Conservation (phyloP, 805 yeast genomes). For the Hanseniaspora singularis region DNA sequence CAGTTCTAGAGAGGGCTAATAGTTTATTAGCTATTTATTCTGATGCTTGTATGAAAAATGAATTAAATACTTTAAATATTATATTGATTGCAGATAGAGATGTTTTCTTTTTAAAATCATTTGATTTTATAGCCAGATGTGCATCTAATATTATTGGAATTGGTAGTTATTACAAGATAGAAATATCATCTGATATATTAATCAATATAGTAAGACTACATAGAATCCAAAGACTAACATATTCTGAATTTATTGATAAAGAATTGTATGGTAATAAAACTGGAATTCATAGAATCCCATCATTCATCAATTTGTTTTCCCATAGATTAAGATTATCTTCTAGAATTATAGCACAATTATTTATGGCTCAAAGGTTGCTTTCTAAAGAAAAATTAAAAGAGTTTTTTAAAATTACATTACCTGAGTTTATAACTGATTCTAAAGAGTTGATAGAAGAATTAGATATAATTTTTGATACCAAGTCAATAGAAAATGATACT, state of each 20-base stretch:
- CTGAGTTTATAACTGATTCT: neutral
- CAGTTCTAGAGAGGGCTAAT: neutral
- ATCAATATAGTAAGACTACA: neutral
- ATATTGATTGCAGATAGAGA: neutral
- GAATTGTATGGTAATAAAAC: neutral
- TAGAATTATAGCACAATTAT: slow-evolving; percentile 10
- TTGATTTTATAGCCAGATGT: slow-evolving; percentile 3
- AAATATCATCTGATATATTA: neutral
- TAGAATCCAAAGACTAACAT: neutral
- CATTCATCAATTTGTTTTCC: slow-evolving; percentile 6
- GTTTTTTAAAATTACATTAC: neutral
- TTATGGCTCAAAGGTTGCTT: slow-evolving; percentile 5
- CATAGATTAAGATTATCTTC: slow-evolving; percentile 4
- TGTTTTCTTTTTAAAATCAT: neutral
- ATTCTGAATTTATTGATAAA: neutral
- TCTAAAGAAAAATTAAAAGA: slow-evolving; percentile 1
- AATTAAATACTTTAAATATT: slow-evolving; percentile 3
- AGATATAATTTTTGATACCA: slow-evolving; percentile 8
- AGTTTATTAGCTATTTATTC: neutral
- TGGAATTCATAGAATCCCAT: slow-evolving; percentile 9
- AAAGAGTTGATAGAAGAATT: slow-evolving; percentile 2
- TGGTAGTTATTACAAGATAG: neutral
- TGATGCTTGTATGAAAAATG: slow-evolving; percentile 6
- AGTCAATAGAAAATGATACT: slow-evolving; percentile 3
- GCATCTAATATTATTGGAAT: neutral